Evolutionary conservation across 495 filamentous ascomycete genomes (phyloP), one percentile per base, ranked within the genome.

Genomic region (Penicillium canescens): DNA sequence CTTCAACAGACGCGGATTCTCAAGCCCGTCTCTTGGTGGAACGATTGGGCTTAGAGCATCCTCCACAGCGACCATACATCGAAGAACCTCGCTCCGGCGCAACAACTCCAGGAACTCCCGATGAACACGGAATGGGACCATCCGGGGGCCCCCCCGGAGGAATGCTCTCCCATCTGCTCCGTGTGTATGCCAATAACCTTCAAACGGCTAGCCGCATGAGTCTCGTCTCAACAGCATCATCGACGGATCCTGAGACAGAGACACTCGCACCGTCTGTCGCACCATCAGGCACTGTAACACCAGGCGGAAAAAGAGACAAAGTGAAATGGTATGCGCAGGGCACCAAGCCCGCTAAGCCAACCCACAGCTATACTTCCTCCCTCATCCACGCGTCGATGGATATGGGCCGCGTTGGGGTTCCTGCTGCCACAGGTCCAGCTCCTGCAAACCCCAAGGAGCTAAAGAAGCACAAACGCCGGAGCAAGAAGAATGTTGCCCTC

Each of bases 401-500:
- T 23, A 43, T 68, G 59, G 56, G 67, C 10, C 57, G 61, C 2
- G 47, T 63, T n/a, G 65, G 57, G 10, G 59, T 69, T 11, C 66
- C 67, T 0, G 56, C 36, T 33, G 65, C 66, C 12, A 42, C 62
- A 37, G 60, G 67, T 11, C 60, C 69, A 3, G 54, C 55, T 1
- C 61, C 67, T 3, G 57, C 55, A 34, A 65, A 39, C n/a, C 47
- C 53, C 16, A 68, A 66, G 34, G 57, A 64, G 20, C 54, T 54
- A 6, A 61, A 58, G 42, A 65, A 62, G 50, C 47, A 66, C 40
- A 62, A 62, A 26, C 58, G 63, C 38, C 65, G 70, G 56, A 59
- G 47, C n/a, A 59, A 61, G 23, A 67, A 92, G 38, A 80, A 90
- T 55, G 85, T 88, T 60, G 80, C 82, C 54, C 89, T 96, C 55